phyloP scores from a whole-genome alignment of 208 protist genomes.

The Strigomonas culicis region DNA sequence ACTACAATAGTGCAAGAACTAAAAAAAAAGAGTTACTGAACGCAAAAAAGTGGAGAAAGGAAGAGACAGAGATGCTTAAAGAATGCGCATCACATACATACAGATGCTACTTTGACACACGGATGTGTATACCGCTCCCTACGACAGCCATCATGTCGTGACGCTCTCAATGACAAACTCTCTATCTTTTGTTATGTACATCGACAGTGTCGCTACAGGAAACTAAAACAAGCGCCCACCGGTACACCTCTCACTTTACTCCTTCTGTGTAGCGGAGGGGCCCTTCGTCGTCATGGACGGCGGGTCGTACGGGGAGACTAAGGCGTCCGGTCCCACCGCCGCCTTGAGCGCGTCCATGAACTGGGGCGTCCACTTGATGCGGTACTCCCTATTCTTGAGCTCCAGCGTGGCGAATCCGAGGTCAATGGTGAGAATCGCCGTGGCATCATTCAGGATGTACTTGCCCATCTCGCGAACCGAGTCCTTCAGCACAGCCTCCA shows the following conservation, averaged over 20 bases:
- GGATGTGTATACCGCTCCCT: too few species aligned
- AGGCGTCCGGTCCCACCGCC: slow-evolving; percentile 25
- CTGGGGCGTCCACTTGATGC: slow-evolving; percentile 62
- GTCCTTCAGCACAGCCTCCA: slow-evolving; percentile 75
- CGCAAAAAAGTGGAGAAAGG: not conserved
- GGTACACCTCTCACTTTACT: slow-evolving; percentile 2
- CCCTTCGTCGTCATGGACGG: slow-evolving; percentile 62
- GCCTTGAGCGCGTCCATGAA: slow-evolving; percentile 43
- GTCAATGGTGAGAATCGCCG: slow-evolving; percentile 61
- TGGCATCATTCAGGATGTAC: slow-evolving; percentile 64
- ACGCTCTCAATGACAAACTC: too few species aligned
- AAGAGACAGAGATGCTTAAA: too few species aligned
- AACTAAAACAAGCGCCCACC: not conserved
- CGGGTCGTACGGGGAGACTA: slow-evolving; percentile 58
- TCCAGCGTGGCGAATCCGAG: slow-evolving; percentile 64
- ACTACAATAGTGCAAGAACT: not conserved
- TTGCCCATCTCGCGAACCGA: slow-evolving; percentile 84
- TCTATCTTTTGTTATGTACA: too few species aligned
- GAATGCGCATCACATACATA: too few species aligned
- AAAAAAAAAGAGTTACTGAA: not conserved
- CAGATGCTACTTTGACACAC: too few species aligned
- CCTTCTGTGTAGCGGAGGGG: too few species aligned
- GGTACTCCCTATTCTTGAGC: slow-evolving; percentile 64
- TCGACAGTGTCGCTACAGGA: not conserved
- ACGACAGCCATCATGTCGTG: too few species aligned